Evolutionary conservation across 495 filamentous ascomycete genomes (phyloP).

Genomic region (Penicillium subrubescens): DNA sequence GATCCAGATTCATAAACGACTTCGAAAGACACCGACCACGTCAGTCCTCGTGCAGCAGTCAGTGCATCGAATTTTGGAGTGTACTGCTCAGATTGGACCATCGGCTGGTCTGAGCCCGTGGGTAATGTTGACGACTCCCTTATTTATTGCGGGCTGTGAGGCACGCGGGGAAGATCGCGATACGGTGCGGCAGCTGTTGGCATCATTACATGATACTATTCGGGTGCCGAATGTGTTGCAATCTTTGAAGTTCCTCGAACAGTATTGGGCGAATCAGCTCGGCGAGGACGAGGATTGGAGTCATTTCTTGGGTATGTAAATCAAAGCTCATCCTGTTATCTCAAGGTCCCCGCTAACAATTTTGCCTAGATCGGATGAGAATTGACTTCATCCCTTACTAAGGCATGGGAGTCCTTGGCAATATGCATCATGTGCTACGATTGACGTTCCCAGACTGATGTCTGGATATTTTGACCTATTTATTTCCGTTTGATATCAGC

Average conservation of each 20-base stretch:
- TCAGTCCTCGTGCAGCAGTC: conserved; percentile 42
- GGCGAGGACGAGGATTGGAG: conserved; percentile 49
- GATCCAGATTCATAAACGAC: conserved; percentile 47
- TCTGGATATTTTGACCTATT: neutral
- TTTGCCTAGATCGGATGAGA: conserved; percentile 43
- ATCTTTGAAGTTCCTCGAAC: conserved; percentile 47
- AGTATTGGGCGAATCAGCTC: conserved; percentile 44
- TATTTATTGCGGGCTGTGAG: conserved; percentile 51
- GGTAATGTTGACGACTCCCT: conserved; percentile 50
- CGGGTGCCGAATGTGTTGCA: conserved; percentile 50
- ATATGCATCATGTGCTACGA: conserved; percentile 28
- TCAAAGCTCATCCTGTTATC: neutral
- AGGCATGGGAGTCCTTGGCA: neutral
- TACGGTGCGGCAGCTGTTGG: conserved; percentile 36
- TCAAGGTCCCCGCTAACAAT: conserved; percentile 16
- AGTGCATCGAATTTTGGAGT: conserved; percentile 46
- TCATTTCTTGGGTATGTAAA: conserved; percentile 43
- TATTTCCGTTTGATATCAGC: neutral
- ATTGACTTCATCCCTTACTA: conserved; percentile 53
- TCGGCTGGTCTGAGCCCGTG: conserved; percentile 47
- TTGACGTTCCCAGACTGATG: conserved; percentile 14
- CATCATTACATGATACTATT: conserved; percentile 46
- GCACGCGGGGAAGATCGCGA: conserved; percentile 43
- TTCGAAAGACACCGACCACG: conserved; percentile 38
- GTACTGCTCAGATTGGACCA: conserved; percentile 45